Conservation (phyloP, 2,329 filamentous ascomycete species). For the Curvularia spicifera region DNA sequence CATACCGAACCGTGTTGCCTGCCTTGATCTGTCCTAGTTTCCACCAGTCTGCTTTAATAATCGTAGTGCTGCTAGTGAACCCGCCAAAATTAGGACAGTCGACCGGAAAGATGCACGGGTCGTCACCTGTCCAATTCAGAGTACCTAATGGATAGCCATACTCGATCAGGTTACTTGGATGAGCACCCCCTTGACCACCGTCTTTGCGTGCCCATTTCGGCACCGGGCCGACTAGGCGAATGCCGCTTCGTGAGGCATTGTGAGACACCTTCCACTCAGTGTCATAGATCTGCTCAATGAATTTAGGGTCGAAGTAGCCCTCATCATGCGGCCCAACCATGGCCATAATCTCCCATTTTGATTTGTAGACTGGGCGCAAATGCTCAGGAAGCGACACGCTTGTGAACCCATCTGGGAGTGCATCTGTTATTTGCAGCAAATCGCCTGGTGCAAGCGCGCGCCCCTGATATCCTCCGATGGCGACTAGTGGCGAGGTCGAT, state of each 20-base stretch:
- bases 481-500: constrained; percentile 63
- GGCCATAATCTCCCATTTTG: constrained; percentile 60
- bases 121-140: constrained; percentile 67
- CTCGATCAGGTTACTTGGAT: constrained; percentile 62
- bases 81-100: constrained; percentile 68
- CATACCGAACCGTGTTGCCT: constrained; percentile 61
- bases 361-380: constrained; percentile 58
- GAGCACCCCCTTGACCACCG: constrained; percentile 68
- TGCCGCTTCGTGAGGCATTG: constrained; percentile 66
- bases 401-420: constrained; percentile 44
- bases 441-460: constrained; percentile 62
- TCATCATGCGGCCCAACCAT: constrained; percentile 65
- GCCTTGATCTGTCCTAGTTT: constrained; percentile 67
- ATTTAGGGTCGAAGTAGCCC: constrained; percentile 59
- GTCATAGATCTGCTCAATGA: constrained; percentile 63
- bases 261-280: constrained; percentile 67
- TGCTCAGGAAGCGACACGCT: constrained; percentile 51
- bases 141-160: constrained; percentile 65
- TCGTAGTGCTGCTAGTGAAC: constrained; percentile 63
- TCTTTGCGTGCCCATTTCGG: constrained; percentile 65
- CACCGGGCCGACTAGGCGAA: constrained; percentile 65
- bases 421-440: constrained; percentile 55
- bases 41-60: constrained; percentile 65
- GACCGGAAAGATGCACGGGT: constrained; percentile 64
- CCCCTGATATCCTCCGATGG: constrained; percentile 66